Conservation (phyloP, 192 early-diverging fungal genomes). For the Diversispora eburnea region DNA sequence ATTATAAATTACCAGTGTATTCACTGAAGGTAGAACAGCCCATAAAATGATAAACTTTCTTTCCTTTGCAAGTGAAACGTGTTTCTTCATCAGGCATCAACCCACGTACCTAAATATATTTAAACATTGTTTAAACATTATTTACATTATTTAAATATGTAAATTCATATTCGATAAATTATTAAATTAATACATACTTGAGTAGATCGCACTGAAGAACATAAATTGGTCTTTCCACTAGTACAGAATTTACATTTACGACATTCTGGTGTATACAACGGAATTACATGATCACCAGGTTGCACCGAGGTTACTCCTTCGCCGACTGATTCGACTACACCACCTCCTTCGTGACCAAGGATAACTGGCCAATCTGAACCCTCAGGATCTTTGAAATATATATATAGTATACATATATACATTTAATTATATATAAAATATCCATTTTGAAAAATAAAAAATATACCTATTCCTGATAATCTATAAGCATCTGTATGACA, state of each 20-base stretch:
- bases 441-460: neutral
- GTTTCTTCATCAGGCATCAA: slow-evolving; percentile 93
- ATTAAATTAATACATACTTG: slow-evolving; percentile 52
- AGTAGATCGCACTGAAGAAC: slow-evolving; percentile 83
- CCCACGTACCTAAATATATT: slow-evolving; percentile 61
- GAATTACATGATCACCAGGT: slow-evolving; percentile 94
- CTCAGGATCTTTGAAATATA: slow-evolving; percentile 57
- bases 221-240: slow-evolving; percentile 96
- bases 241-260: slow-evolving; percentile 96
- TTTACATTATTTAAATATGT: neutral
- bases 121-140: no score
- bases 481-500: slow-evolving; percentile 98
- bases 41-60: slow-evolving; percentile 95
- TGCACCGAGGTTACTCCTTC: slow-evolving; percentile 88
- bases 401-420: no score
- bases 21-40: slow-evolving; percentile 91
- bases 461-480: slow-evolving; percentile 67
- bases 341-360: slow-evolving; percentile 94
- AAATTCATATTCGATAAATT: neutral
- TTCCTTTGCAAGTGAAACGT: slow-evolving; percentile 87
- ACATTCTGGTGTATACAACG: slow-evolving; percentile 89
- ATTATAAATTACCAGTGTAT: slow-evolving; percentile 64
- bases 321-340: slow-evolving; percentile 94
- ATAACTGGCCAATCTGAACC: slow-evolving; percentile 86
- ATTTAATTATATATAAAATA: neutral